Evolutionary conservation across 306 rosid genomes (phyloP).

Genomic region (Parietaria judaica): DNA sequence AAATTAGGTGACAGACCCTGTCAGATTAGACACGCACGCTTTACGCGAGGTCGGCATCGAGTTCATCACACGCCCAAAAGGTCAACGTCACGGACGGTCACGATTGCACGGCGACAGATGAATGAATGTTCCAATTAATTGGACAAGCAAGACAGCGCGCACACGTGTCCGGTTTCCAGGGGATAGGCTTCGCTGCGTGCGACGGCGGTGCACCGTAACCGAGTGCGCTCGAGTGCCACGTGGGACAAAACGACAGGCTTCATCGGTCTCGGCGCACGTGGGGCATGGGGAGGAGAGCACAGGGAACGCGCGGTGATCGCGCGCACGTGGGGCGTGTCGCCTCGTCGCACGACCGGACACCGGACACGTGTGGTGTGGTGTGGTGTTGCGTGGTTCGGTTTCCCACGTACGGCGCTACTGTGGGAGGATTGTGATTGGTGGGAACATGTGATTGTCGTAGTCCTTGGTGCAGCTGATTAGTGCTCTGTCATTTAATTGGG

Average conservation of each 20-base stretch:
- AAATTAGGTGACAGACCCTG: no score
- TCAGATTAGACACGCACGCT: not conserved
- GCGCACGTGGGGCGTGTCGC: slow-evolving; percentile 5
- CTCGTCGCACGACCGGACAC: not conserved
- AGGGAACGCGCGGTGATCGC: no score
- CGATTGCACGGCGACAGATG: not conserved
- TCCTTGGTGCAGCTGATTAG: no score
- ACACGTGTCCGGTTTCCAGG: slow-evolving; percentile 11
- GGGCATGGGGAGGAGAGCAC: not conserved
- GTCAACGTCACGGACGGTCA: slow-evolving; percentile 18
- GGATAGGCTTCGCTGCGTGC: not conserved
- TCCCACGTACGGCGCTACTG: no score
- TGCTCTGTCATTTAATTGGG: no score
- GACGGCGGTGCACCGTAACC: slow-evolving; percentile 24
- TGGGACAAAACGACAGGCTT: not conserved
- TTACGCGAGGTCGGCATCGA: slow-evolving; percentile 7
- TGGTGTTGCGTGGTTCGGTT: not conserved
- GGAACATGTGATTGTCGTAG: no score
- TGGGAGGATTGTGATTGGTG: no score
- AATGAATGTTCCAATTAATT: no score
- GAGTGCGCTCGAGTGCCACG: slow-evolving; percentile 8
- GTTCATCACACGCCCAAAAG: not conserved
- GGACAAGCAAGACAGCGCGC: not conserved
- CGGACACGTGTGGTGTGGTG: not conserved
- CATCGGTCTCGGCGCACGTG: slow-evolving; percentile 8